These are phyloP conservation scores for Mrakia frigida DNA, from an alignment of 768 basidiomycete species.

Conservation along the genomic window DNA sequence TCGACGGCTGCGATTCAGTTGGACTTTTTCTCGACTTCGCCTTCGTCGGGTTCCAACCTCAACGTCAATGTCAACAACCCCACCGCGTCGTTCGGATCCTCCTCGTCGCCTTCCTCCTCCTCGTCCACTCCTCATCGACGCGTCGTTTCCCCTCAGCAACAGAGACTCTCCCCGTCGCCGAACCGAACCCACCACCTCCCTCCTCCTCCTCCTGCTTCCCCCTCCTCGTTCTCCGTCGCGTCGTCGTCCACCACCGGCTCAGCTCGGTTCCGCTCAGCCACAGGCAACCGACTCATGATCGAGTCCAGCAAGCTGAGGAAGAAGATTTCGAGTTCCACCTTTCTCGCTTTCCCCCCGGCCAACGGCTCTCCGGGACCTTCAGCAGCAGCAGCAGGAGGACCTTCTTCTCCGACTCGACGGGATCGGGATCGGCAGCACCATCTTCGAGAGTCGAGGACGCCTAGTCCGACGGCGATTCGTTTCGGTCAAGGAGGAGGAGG, in stretches of 20 bases:
- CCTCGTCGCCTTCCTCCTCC: background rate
- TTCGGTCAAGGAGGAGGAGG: no score
- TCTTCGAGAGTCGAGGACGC: background rate
- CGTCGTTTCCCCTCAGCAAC: background rate
- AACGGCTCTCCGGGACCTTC: background rate
- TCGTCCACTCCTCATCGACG: background rate
- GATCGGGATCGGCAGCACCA: background rate
- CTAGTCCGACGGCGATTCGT: background rate
- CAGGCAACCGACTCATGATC: slow-evolving; percentile 26
- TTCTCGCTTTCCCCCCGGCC: background rate
- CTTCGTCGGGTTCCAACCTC: background rate
- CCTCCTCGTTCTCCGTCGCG: background rate
- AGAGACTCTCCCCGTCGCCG: background rate
- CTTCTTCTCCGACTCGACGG: no score
- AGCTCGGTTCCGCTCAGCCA: background rate
- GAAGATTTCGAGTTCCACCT: background rate
- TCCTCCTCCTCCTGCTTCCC: background rate
- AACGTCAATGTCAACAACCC: no score
- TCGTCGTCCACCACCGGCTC: background rate
- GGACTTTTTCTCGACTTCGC: slow-evolving; percentile 18
- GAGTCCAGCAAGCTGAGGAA: background rate
- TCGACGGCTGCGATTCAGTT: slow-evolving; percentile 1
- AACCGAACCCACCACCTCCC: background rate
- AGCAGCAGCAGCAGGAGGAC: no score
- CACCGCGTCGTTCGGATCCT: background rate